phyloP scores from a whole-genome alignment of 2,329 filamentous ascomycete species.

The Diplodia corticola region DNA sequence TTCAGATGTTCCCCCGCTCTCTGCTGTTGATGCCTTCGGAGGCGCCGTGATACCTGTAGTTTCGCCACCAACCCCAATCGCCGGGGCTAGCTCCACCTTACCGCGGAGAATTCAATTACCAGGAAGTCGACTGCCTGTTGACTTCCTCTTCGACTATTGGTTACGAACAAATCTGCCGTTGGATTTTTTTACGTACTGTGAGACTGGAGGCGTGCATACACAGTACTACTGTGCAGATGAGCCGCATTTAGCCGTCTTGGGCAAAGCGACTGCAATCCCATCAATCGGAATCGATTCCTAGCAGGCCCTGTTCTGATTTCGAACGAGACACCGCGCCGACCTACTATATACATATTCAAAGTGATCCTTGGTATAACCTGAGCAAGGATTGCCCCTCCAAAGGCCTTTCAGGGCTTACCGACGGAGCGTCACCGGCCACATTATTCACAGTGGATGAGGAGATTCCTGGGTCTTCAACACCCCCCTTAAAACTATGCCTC shows the following conservation, averaged over 20 bases:
- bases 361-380: neutral
- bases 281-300: neutral
- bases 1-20: neutral
- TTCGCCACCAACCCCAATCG: neutral
- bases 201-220: no score
- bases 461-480: neutral
- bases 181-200: neutral
- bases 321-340: neutral
- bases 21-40: neutral
- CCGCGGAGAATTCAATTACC: neutral
- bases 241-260: conserved; percentile 2
- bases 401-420: neutral
- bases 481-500: neutral
- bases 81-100: neutral
- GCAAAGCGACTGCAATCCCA: neutral
- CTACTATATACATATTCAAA: neutral
- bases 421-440: neutral
- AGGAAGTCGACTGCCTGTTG: neutral
- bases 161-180: neutral
- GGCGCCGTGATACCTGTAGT: neutral
- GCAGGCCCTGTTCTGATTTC: neutral
- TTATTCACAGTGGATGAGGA: neutral
- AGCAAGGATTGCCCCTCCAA: neutral
- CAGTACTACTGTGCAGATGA: neutral
- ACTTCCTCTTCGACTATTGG: neutral